phyloP scores from a whole-genome alignment of 148 eudicot genomes.

The Rhododendron ovatum region DNA sequence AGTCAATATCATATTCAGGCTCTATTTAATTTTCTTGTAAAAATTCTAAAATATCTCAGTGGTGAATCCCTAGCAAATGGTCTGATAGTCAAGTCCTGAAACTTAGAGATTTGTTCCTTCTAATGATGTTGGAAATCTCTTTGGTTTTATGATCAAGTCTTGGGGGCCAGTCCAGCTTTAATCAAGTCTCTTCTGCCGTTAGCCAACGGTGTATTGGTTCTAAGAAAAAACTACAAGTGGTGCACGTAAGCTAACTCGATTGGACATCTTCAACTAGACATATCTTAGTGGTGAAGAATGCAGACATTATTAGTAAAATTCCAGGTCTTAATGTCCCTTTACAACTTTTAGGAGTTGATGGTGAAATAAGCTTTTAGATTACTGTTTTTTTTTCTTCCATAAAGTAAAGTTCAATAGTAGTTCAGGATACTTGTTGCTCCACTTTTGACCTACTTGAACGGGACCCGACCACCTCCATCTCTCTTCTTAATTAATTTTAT shows the following conservation, averaged over 20 bases:
- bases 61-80: not conserved
- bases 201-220: not conserved
- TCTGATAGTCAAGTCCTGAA: not conserved
- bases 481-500: not conserved
- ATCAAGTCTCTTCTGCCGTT: not conserved
- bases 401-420: slow-evolving; percentile 1
- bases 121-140: not conserved
- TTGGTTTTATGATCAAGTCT: not conserved
- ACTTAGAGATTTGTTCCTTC: not conserved
- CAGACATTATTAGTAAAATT: not conserved
- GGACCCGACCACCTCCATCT: not conserved
- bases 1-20: not conserved
- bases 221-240: not conserved
- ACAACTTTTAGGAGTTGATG: slow-evolving; percentile 8
- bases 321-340: not conserved
- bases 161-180: not conserved
- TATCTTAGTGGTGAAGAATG: slow-evolving; percentile 12
- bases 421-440: not conserved
- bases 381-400: slow-evolving; percentile 1
- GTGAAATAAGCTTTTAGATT: slow-evolving; percentile 4
- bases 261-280: not conserved
- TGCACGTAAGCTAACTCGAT: not conserved
- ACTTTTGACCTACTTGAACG: slow-evolving; percentile 6
- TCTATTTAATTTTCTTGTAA: not conserved
- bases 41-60: not conserved